A percentile compares a stretch with the other conserved stretches of the same genome.
Conservation (phyloP, 345 rosid genomes). For the Acer saccharum region DNA sequence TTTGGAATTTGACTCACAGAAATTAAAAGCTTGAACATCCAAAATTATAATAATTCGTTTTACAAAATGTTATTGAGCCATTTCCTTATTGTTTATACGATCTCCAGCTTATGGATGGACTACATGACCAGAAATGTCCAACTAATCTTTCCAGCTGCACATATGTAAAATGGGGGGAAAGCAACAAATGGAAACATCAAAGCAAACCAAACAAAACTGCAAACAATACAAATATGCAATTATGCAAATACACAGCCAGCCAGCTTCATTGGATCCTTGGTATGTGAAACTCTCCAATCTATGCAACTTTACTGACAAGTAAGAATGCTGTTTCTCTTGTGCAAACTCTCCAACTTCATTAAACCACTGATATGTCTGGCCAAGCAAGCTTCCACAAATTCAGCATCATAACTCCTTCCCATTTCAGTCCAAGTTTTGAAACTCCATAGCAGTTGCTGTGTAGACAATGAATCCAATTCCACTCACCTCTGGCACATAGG, state of each 20-base stretch:
- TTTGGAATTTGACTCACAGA: too few species aligned
- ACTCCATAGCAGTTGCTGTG: not conserved
- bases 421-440: not conserved
- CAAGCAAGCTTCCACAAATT: not conserved
- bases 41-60: too few species aligned
- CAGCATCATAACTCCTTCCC: not conserved
- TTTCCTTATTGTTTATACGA: too few species aligned
- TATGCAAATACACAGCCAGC: not conserved
- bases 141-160: not conserved
- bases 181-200: not conserved
- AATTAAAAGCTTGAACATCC: too few species aligned
- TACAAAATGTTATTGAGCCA: not conserved
- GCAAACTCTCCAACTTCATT: not conserved
- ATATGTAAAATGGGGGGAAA: not conserved
- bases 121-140: not conserved
- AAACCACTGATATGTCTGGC: not conserved
- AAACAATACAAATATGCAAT: too few species aligned
- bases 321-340: too few species aligned
- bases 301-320: too few species aligned
- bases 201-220: not conserved
- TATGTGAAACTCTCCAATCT: not conserved
- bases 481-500: slow-evolving; percentile 2
- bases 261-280: too few species aligned
- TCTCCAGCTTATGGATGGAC: too few species aligned
- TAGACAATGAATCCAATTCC: not conserved